Conservation (phyloP, 805 yeast genomes). For the Ogataea chonburiensis region DNA sequence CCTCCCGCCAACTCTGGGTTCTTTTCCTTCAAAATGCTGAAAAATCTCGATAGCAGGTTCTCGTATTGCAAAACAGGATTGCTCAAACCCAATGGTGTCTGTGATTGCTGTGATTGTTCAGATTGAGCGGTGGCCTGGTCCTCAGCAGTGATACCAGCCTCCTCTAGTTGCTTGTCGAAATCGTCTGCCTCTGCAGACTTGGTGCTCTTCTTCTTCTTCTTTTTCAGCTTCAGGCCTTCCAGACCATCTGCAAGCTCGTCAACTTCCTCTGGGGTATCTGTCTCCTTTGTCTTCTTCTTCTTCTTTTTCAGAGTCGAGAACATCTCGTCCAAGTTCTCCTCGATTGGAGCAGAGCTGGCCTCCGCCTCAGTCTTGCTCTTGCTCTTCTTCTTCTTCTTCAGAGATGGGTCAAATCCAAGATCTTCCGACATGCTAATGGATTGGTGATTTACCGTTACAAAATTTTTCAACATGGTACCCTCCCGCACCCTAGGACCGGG, state of each 20-base stretch:
- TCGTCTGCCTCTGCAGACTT: slow-evolving; percentile 62
- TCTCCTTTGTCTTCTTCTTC: slow-evolving; percentile 69
- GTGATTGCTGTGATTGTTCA: slow-evolving; percentile 12
- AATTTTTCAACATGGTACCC: slow-evolving; percentile 12
- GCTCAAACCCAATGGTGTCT: slow-evolving; percentile 33
- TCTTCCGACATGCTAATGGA: slow-evolving; percentile 33
- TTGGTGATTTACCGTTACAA: slow-evolving; percentile 9
- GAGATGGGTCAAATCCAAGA: slow-evolving; percentile 70
- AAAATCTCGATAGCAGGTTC: slow-evolving; percentile 78
- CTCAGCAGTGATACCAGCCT: slow-evolving; percentile 77
- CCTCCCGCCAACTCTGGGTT: slow-evolving; percentile 99
- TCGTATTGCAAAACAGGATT: slow-evolving; percentile 67
- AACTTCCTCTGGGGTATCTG: slow-evolving; percentile 38
- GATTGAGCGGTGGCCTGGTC: slow-evolving; percentile 23
- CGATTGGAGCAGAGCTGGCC: slow-evolving; percentile 39
- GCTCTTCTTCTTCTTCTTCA: slow-evolving; percentile 77
- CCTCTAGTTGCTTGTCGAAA: slow-evolving; percentile 84
- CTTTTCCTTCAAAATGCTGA: slow-evolving; percentile 79
- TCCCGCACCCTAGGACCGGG: slow-evolving; percentile 7
- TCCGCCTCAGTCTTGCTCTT: slow-evolving; percentile 37
- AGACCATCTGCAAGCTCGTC: slow-evolving; percentile 57
- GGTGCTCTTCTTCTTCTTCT: slow-evolving; percentile 75
- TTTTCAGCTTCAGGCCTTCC: slow-evolving; percentile 68
- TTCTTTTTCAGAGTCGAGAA: slow-evolving; percentile 82
- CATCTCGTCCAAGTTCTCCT: slow-evolving; percentile 53